A percentile compares a stretch with the other conserved stretches of the same genome.
phyloP scores from a whole-genome alignment of 2,329 filamentous ascomycete species.

The Paradendryphiella salina region DNA sequence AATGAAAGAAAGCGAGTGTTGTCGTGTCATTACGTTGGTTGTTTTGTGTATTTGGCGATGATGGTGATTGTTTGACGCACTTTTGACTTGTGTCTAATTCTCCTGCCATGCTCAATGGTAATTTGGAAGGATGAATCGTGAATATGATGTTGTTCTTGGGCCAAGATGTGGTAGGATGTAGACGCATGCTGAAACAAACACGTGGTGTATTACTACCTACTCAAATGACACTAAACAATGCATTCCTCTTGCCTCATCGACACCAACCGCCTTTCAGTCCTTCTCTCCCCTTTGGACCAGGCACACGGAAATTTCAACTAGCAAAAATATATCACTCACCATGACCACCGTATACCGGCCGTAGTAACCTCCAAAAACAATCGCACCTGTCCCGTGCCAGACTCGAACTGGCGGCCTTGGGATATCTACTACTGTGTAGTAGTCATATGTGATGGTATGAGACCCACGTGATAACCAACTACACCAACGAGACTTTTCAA shows the following conservation, averaged over 20 bases:
- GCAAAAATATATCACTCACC: not conserved
- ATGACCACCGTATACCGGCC: not conserved
- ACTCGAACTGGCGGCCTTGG: constrained; percentile 16
- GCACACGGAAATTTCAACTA: no score
- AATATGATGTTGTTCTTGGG: no score
- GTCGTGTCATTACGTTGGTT: not conserved
- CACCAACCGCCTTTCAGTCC: no score
- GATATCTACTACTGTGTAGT: constrained; percentile 5
- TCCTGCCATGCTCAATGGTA: no score
- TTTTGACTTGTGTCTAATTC: not conserved
- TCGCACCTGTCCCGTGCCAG: constrained; percentile 8
- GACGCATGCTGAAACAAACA: no score
- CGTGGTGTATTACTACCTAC: no score
- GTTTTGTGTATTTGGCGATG: not conserved
- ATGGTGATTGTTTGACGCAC: not conserved
- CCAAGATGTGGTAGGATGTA: no score
- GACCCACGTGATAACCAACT: constrained; percentile 19
- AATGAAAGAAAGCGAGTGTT: constrained; percentile 13
- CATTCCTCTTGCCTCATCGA: not conserved
- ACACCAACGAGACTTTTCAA: constrained; percentile 11
- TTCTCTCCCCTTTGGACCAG: not conserved
- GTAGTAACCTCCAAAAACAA: constrained; percentile 1
- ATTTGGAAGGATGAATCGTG: no score
- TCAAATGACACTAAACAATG: no score
- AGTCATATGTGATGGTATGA: constrained; percentile 11